Conservation (phyloP, 1,139 yeast species). For the Sugiyamaella sp. region DNA sequence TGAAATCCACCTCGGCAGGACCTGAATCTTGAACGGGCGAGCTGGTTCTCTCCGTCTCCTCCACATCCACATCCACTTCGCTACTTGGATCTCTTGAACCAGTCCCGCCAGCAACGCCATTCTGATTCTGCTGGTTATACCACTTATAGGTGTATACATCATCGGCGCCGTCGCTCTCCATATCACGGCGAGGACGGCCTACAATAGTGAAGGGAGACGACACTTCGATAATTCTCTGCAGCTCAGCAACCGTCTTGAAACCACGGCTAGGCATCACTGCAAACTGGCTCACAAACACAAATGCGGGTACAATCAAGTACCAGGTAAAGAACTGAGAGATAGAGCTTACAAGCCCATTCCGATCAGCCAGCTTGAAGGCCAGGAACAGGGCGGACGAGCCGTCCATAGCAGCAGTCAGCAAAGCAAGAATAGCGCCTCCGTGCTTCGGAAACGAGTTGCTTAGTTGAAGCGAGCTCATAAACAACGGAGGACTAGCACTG, state of each 20-base stretch:
- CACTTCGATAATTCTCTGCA: conserved; percentile 20
- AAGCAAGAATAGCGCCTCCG: conserved; percentile 71
- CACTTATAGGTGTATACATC: conserved; percentile 1
- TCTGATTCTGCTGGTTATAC: not conserved
- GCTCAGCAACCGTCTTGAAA: conserved; percentile 23
- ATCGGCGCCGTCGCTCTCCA: not conserved
- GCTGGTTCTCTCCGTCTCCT: not conserved
- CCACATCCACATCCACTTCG: not conserved
- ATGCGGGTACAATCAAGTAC: conserved; percentile 72
- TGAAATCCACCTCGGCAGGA: conserved; percentile 24
- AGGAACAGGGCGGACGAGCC: conserved; percentile 75
- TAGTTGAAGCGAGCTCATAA: conserved; percentile 76
- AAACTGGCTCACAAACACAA: conserved; percentile 71
- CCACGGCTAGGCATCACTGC: conserved; percentile 67
- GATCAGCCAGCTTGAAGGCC: conserved; percentile 64
- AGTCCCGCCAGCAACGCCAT: too few species aligned
- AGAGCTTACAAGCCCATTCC: conserved; percentile 45
- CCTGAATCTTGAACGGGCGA: not conserved
- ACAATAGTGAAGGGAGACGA: conserved; percentile 20
- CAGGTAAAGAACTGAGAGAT: conserved; percentile 61
- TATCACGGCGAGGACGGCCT: conserved; percentile 2
- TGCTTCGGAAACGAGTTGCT: conserved; percentile 71
- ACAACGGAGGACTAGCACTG: conserved; percentile 80
- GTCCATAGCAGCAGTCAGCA: conserved; percentile 78
- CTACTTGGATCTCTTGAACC: conserved; percentile 1